Percentiles rank a stretch among this genome's conserved stretches.
These are phyloP conservation scores for Cyberlindnera euphorbiae DNA, from an alignment of 805 yeast genomes.

Conservation along the genomic window DNA sequence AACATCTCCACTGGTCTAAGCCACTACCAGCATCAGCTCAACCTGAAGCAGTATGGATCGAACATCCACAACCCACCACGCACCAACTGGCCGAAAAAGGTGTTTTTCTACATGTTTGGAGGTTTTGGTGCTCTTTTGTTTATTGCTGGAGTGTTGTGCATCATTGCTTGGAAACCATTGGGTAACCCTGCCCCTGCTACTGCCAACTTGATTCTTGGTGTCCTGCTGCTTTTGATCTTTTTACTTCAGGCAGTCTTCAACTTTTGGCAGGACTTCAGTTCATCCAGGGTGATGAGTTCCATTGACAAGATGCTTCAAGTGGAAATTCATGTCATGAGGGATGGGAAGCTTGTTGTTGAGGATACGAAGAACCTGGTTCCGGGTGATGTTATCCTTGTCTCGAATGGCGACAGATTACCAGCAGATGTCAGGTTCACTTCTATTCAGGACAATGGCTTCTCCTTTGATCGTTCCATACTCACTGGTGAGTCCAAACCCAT, in stretches of 20 bases:
- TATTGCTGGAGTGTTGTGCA: slow-evolving; percentile 38
- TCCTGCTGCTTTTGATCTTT: slow-evolving; percentile 37
- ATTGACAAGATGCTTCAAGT: slow-evolving; percentile 40
- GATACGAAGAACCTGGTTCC: slow-evolving; percentile 36
- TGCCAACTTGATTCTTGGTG: slow-evolving; percentile 40
- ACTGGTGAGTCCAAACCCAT: slow-evolving; percentile 47
- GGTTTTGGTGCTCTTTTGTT: slow-evolving; percentile 43
- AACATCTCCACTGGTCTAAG: slow-evolving; percentile 25
- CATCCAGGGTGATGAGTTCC: slow-evolving; percentile 44
- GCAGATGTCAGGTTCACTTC: slow-evolving; percentile 42
- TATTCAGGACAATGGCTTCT: slow-evolving; percentile 31
- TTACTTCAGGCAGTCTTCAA: slow-evolving; percentile 39
- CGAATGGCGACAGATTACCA: slow-evolving; percentile 38
- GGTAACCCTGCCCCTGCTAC: slow-evolving; percentile 40
- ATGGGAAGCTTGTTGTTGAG: slow-evolving; percentile 27
- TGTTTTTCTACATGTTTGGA: slow-evolving; percentile 40
- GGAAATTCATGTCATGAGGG: slow-evolving; percentile 33
- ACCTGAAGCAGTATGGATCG: slow-evolving; percentile 27
- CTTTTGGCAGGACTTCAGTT: slow-evolving; percentile 43
- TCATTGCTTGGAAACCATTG: slow-evolving; percentile 43
- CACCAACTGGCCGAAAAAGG: slow-evolving; percentile 28
- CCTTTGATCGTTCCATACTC: slow-evolving; percentile 42
- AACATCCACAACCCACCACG: slow-evolving; percentile 38
- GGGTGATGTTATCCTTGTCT: slow-evolving; percentile 38
- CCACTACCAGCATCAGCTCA: slow-evolving; percentile 4